phyloP scores from a whole-genome alignment of 2,329 filamentous ascomycete genomes.

The Coniochaeta sp. region DNA sequence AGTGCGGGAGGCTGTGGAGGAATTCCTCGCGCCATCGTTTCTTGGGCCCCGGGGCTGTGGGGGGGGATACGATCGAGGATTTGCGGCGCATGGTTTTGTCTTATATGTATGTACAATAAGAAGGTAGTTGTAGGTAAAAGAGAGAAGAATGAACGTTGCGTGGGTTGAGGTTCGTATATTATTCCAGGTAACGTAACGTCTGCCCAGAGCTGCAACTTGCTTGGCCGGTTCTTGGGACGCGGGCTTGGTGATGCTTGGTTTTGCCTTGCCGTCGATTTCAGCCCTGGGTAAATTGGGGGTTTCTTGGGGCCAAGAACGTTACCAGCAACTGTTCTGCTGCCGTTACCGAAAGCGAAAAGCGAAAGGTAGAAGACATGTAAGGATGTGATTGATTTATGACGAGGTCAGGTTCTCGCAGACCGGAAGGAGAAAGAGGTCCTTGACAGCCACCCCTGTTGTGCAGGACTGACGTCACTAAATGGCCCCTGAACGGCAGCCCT shows the following conservation, averaged over 20 bases:
- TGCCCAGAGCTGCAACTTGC: no score
- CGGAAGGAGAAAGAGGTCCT: background rate
- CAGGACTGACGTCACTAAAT: background rate
- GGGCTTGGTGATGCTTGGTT: background rate
- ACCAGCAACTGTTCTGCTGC: background rate
- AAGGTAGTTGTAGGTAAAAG: no score
- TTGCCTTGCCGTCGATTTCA: background rate
- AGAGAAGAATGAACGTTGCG: background rate
- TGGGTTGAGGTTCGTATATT: background rate
- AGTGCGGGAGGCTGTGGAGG: conserved; percentile 46
- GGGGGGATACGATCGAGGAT: background rate
- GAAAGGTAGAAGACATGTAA: background rate
- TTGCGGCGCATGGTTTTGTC: background rate
- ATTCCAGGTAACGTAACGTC: background rate
- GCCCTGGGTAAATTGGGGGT: background rate
- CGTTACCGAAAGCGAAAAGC: background rate
- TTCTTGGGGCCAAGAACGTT: background rate
- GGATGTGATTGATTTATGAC: background rate
- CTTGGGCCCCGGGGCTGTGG: conserved; percentile 18
- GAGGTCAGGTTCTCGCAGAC: background rate
- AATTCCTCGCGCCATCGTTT: conserved; percentile 29
- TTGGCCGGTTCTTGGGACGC: background rate
- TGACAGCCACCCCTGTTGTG: background rate
- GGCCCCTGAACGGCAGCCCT: background rate
- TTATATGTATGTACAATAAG: background rate